A percentile compares a stretch with the other conserved stretches of the same genome.
phyloP scores from a whole-genome alignment of 805 yeast genomes.

The Yamadazyma takamatsuzukensis region DNA sequence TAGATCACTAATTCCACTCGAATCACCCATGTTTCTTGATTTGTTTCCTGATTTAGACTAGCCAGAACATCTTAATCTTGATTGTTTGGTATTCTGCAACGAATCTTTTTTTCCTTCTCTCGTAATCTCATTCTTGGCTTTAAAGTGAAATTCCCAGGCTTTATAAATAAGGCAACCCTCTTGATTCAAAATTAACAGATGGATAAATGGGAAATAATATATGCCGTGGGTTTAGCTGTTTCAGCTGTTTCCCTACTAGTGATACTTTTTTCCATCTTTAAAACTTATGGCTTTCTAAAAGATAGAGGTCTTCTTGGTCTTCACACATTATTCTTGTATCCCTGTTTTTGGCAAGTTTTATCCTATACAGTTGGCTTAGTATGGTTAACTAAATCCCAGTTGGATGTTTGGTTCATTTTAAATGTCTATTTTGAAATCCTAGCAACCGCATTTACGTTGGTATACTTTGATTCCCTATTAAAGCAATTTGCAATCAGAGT shows the following conservation, averaged over 20 bases:
- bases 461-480: conserved; percentile 4
- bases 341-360: conserved; percentile 8
- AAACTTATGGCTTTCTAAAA: conserved; percentile 1
- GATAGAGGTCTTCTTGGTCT: conserved; percentile 1
- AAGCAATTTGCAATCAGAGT: conserved; percentile 1
- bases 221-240: conserved; percentile 6
- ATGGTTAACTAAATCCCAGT: conserved; percentile 4
- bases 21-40: too few species aligned
- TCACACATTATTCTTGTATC: conserved; percentile 5
- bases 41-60: too few species aligned
- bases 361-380: conserved; percentile 7
- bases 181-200: too few species aligned
- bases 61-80: too few species aligned
- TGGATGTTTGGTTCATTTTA: conserved; percentile 7
- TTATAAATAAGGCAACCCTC: too few species aligned
- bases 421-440: conserved; percentile 10
- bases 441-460: conserved; percentile 5
- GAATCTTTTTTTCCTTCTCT: too few species aligned
- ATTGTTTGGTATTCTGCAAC: too few species aligned
- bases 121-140: too few species aligned
- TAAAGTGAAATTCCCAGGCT: too few species aligned
- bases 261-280: conserved; percentile 4
- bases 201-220: conserved; percentile 6
- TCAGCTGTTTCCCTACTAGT: conserved; percentile 2
- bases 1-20: too few species aligned